These are phyloP conservation scores for Liquidambar formosana DNA, from an alignment of 164 flowering plant genomes.

Conservation along the genomic window DNA sequence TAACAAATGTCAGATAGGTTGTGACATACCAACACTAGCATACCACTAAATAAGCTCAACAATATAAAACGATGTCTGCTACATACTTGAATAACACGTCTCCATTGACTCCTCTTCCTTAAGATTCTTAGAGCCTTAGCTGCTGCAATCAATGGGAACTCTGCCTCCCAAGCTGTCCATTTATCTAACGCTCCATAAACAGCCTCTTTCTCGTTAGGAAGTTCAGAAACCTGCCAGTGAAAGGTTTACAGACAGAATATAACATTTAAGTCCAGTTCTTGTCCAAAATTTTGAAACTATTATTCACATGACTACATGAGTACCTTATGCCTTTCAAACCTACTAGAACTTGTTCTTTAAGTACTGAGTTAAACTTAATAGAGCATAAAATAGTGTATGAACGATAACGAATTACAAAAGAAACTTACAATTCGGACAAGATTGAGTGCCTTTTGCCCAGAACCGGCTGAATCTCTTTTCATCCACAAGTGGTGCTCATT, in stretches of 20 bases:
- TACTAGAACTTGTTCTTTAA: background rate
- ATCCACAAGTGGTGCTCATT: slow-evolving; percentile 84
- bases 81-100: slow-evolving; percentile 73
- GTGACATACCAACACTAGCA: background rate
- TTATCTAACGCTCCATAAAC: slow-evolving; percentile 86
- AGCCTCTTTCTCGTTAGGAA: slow-evolving; percentile 84
- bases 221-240: slow-evolving; percentile 59
- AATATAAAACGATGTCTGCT: background rate
- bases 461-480: slow-evolving; percentile 78
- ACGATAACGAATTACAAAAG: background rate
- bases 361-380: background rate
- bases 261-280: background rate
- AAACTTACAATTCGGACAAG: slow-evolving; percentile 70
- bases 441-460: slow-evolving; percentile 85
- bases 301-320: background rate
- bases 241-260: slow-evolving; percentile 3
- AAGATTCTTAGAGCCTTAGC: slow-evolving; percentile 79
- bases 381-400: background rate
- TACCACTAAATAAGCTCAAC: background rate
- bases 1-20: too few species aligned
- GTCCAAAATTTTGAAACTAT: background rate
- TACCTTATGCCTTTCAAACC: background rate
- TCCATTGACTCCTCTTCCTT: slow-evolving; percentile 72
- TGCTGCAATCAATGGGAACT: slow-evolving; percentile 88
- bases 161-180: slow-evolving; percentile 94